phyloP scores from a whole-genome alignment of 768 basidiomycete species.

The Phaeotremella fagi region DNA sequence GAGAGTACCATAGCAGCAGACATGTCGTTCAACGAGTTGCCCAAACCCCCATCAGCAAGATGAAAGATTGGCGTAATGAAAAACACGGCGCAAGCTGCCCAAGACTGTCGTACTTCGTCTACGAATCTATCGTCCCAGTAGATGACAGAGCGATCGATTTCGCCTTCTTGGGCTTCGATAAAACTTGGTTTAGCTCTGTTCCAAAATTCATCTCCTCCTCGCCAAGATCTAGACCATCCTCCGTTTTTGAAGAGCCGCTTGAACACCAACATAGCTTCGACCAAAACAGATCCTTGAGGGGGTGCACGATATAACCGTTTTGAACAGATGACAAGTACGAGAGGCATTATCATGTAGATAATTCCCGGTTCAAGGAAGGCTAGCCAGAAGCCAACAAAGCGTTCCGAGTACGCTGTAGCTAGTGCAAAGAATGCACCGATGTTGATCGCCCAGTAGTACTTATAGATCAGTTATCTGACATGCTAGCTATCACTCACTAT shows the following conservation, averaged over 20 bases:
- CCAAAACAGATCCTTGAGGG: slow-evolving; percentile 40
- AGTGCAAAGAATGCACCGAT: slow-evolving; percentile 5
- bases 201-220: slow-evolving; percentile 39
- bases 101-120: slow-evolving; percentile 5
- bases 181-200: slow-evolving; percentile 36
- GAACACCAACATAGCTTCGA: slow-evolving; percentile 30
- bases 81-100: slow-evolving; percentile 11
- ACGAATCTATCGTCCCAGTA: slow-evolving; percentile 46
- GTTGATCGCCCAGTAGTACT: neutral
- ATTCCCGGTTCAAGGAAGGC: slow-evolving; percentile 39
- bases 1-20: slow-evolving; percentile 35
- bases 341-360: slow-evolving; percentile 18
- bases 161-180: slow-evolving; percentile 11
- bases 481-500: neutral
- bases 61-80: slow-evolving; percentile 10
- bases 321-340: slow-evolving; percentile 19
- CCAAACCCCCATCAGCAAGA: slow-evolving; percentile 11
- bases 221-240: slow-evolving; percentile 1
- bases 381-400: slow-evolving; percentile 41
- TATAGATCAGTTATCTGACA: neutral
- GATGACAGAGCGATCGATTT: slow-evolving; percentile 2
- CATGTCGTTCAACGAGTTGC: slow-evolving; percentile 5
- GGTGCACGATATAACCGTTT: slow-evolving; percentile 35
- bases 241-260: slow-evolving; percentile 13
- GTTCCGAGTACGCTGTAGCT: slow-evolving; percentile 28